Conservation (phyloP, 768 basidiomycete species). For the Trametes villosa region DNA sequence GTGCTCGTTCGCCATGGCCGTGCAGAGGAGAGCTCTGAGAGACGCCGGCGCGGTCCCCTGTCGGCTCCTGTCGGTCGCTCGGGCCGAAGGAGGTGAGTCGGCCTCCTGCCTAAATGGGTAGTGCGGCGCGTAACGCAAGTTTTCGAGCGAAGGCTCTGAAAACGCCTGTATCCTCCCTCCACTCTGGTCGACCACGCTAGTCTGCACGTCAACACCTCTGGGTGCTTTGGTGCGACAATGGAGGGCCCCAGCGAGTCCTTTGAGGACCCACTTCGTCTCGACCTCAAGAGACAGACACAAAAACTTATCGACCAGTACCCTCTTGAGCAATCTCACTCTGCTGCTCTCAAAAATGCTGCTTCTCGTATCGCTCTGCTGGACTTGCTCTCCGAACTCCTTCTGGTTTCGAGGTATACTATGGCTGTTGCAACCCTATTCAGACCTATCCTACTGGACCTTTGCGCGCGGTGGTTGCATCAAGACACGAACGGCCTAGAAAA, state of each 20-base stretch:
- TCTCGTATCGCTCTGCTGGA: conserved; percentile 50
- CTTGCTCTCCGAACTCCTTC: conserved; percentile 62
- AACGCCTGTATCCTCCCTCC: not conserved
- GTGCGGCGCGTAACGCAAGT: not conserved
- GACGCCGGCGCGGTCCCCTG: too few relatives aligned
- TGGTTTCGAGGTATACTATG: conserved; percentile 63
- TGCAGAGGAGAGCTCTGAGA: too few relatives aligned
- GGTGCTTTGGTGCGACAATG: not conserved
- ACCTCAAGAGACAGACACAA: conserved; percentile 57
- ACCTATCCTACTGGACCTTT: conserved; percentile 79
- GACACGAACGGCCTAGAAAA: conserved; percentile 52
- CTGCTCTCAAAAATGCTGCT: conserved; percentile 43
- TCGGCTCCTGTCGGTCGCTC: not conserved
- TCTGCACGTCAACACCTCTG: not conserved
- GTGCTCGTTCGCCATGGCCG: too few relatives aligned
- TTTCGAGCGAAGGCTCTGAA: not conserved
- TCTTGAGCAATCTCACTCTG: conserved; percentile 43
- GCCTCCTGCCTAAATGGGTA: not conserved
- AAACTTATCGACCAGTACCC: conserved; percentile 50
- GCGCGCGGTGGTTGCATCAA: conserved; percentile 78
- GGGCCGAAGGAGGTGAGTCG: not conserved
- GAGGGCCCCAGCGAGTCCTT: not conserved
- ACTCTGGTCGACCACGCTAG: not conserved
- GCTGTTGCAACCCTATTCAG: conserved; percentile 68
- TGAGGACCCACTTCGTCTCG: conserved; percentile 60